phyloP scores from a whole-genome alignment of 73 alveolate species.

The Stentor coeruleus region DNA sequence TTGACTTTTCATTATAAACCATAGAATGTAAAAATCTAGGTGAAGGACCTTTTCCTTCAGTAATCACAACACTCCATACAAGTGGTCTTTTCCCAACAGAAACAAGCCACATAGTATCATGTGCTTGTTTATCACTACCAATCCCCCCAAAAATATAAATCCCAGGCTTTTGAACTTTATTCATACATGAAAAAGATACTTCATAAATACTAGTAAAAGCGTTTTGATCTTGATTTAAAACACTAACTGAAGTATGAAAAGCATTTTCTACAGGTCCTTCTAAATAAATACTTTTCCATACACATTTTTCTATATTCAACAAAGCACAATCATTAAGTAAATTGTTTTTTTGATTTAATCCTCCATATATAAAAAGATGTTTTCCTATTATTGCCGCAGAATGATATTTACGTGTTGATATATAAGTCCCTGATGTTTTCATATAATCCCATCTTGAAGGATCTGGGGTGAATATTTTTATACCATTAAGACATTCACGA shows the following conservation, averaged over 20 bases:
- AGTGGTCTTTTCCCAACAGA: neutral
- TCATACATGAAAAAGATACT: neutral
- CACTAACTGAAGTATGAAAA: neutral
- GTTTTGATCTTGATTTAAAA: neutral
- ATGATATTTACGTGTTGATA: constrained; percentile 4
- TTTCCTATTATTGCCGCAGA: constrained; percentile 26
- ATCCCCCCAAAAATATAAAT: constrained; percentile 27
- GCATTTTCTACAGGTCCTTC: constrained; percentile 18
- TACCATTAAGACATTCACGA: constrained; percentile 20
- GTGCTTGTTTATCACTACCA: neutral
- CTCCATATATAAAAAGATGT: constrained; percentile 24
- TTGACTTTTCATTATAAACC: constrained; percentile 3
- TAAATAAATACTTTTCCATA: neutral
- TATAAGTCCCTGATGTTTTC: constrained; percentile 1
- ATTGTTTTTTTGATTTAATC: constrained; percentile 21
- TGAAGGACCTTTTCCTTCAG: constrained; percentile 16
- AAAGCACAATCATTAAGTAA: neutral
- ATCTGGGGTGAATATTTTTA: neutral
- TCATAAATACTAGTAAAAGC: neutral
- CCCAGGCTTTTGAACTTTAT: neutral
- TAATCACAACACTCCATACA: neutral
- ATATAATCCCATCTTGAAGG: neutral
- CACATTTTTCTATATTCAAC: neutral
- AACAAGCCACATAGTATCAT: neutral
- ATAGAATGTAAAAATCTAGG: constrained; percentile 21